Percentiles rank a stretch among this genome's conserved stretches.
These are phyloP conservation scores for Talaromyces sp. DNA, from an alignment of 2,329 filamentous ascomycete species.

Conservation along the genomic window DNA sequence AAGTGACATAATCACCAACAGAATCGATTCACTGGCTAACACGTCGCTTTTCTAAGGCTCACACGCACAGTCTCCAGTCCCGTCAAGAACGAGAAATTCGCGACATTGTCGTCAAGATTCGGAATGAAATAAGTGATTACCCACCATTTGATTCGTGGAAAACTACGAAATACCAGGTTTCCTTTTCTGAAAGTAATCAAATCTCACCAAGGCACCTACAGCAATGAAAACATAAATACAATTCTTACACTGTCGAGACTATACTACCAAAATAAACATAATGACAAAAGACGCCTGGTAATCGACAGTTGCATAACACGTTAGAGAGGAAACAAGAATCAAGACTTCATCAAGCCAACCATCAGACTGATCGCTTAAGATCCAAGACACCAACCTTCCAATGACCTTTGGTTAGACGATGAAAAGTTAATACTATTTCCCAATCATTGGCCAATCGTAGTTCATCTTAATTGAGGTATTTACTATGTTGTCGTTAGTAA, in stretches of 20 bases:
- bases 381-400: not conserved
- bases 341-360: conserved; percentile 5
- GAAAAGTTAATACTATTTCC: not conserved
- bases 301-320: conserved; percentile 10
- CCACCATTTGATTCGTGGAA: not conserved
- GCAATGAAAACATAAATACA: conserved; percentile 10
- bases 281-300: conserved; percentile 5
- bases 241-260: conserved; percentile 6
- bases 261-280: conserved; percentile 9
- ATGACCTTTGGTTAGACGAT: not conserved
- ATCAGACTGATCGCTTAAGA: not conserved
- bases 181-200: not conserved
- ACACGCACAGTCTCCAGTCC: conserved; percentile 61
- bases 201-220: not conserved
- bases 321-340: not conserved
- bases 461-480: not conserved
- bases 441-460: not conserved
- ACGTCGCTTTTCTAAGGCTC: conserved; percentile 48
- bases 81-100: conserved; percentile 61
- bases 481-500: not conserved
- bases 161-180: not conserved
- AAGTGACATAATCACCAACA: conserved; percentile 29
- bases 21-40: not conserved
- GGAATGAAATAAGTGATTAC: conserved; percentile 53
- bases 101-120: conserved; percentile 72